Conservation (phyloP, 805 yeast genomes). For the Brettanomyces nanus region DNA sequence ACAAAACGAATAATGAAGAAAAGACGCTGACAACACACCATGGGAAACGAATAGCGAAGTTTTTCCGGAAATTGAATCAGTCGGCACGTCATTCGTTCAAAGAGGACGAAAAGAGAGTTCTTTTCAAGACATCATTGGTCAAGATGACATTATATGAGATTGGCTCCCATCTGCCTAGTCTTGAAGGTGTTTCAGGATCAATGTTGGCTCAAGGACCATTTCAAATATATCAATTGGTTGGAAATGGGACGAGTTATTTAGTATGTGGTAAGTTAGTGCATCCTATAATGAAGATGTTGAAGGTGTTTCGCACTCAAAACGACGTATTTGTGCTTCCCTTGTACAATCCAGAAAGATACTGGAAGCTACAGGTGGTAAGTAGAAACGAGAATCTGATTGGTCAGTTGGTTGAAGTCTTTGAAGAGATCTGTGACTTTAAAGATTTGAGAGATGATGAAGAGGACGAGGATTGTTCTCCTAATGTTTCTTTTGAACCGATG, state of each 20-base stretch:
- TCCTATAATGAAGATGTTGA: slow-evolving; percentile 61
- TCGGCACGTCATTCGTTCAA: background rate
- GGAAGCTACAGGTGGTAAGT: slow-evolving; percentile 34
- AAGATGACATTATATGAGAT: slow-evolving; percentile 4
- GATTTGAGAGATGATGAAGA: background rate
- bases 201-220: slow-evolving; percentile 54
- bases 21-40: no score
- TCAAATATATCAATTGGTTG: slow-evolving; percentile 51
- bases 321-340: slow-evolving; percentile 54
- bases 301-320: slow-evolving; percentile 41
- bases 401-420: slow-evolving; percentile 21
- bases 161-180: background rate
- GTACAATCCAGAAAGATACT: slow-evolving; percentile 68
- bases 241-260: slow-evolving; percentile 45
- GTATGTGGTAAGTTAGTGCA: slow-evolving; percentile 65
- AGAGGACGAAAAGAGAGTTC: slow-evolving; percentile 4
- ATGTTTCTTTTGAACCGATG: background rate
- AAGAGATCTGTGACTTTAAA: slow-evolving; percentile 13
- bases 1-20: no score
- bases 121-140: slow-evolving; percentile 4
- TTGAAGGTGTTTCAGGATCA: slow-evolving; percentile 27
- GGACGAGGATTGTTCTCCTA: background rate
- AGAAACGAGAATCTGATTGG: slow-evolving; percentile 24
- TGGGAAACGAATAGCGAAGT: background rate
- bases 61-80: slow-evolving; percentile 2